Base-by-base conservation (phyloP, 108 stramenopile species). In the Cyclotella distinguenda region DNA sequence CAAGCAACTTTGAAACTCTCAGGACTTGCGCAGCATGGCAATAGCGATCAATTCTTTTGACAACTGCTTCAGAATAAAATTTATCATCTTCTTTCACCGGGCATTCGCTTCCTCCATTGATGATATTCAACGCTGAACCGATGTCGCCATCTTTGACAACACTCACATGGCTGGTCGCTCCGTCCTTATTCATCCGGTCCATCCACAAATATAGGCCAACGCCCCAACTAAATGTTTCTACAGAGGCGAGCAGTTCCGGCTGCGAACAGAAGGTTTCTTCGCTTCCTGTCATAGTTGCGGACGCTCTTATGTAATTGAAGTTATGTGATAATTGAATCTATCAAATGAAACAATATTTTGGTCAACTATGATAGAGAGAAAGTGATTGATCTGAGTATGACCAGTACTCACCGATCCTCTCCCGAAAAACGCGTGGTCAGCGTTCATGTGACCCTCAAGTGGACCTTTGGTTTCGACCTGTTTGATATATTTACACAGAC, bases 281-380 rank as follows among this genome's bases (percentile, higher is more conserved):
- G 35, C 40, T 58, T 46, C 70, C 60, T 0, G 68, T 70, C 68
- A 70, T 70, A 10, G 68, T 47, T 38, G 59, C 58, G 5, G 68
- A 70, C 8, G 68, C 68, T 13, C 59, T 45, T 39, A 70, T 70
- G 47, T 70, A 70, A 23, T 70, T 70, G 59, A 70, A 70, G 27
- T 70, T 70, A 31, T 60, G 58, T 1, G 68, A 70, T 33, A 70
- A 21, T 22, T 70, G 68, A 22, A 70, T 70, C n/a, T n/a, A n/a
- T n/a, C n/a, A n/a, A n/a, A n/a, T n/a, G n/a, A n/a, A n/a, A n/a
- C n/a, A n/a, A n/a, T n/a, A n/a, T n/a, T n/a, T n/a, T n/a, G n/a
- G n/a, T n/a, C n/a, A n/a, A n/a, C n/a, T n/a, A n/a, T n/a, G n/a
- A n/a, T n/a, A n/a, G n/a, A n/a, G n/a, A n/a, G n/a, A n/a, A n/a